These are phyloP conservation scores for Acacia acuminata DNA, from an alignment of 306 rosid genomes.

Conservation along the genomic window DNA sequence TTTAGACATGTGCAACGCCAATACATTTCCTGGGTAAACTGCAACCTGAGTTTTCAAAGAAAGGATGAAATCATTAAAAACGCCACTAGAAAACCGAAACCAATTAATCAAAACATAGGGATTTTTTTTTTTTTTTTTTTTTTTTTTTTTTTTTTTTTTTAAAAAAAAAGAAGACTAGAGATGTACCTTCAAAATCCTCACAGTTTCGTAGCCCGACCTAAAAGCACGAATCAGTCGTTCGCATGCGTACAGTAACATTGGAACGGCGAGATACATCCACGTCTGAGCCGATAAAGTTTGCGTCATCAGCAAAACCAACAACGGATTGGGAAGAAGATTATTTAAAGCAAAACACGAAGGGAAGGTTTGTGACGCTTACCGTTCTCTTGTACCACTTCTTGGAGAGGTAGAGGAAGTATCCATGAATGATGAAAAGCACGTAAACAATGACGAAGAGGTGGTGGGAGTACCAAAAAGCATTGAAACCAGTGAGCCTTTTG, in stretches of 20 bases:
- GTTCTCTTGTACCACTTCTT: slow-evolving; percentile 88
- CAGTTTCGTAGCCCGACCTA: slow-evolving; percentile 71
- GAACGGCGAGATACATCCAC: slow-evolving; percentile 88
- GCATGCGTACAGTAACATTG: slow-evolving; percentile 70
- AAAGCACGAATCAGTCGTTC: slow-evolving; percentile 86
- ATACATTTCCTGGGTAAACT: slow-evolving; percentile 90
- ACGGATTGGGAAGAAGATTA: not conserved
- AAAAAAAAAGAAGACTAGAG: not conserved
- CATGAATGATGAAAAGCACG: slow-evolving; percentile 72
- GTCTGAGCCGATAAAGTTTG: slow-evolving; percentile 46
- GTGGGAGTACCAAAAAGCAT: slow-evolving; percentile 96
- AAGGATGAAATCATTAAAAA: not conserved
- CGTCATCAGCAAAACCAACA: slow-evolving; percentile 4
- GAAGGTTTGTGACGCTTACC: slow-evolving; percentile 36
- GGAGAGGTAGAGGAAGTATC: slow-evolving; percentile 74
- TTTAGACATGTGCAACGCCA: slow-evolving; percentile 79
- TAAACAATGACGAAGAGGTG: slow-evolving; percentile 86
- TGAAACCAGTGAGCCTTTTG: slow-evolving; percentile 79
- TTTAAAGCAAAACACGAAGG: not conserved
- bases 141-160: too few relatives aligned
- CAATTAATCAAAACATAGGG: not conserved
- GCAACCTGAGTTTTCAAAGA: slow-evolving; percentile 61
- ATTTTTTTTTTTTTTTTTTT: too few relatives aligned
- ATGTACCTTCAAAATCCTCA: slow-evolving; percentile 70
- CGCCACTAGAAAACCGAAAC: not conserved